Base-by-base conservation (phyloP, 345 rosid genomes). In the Salix udensis region DNA sequence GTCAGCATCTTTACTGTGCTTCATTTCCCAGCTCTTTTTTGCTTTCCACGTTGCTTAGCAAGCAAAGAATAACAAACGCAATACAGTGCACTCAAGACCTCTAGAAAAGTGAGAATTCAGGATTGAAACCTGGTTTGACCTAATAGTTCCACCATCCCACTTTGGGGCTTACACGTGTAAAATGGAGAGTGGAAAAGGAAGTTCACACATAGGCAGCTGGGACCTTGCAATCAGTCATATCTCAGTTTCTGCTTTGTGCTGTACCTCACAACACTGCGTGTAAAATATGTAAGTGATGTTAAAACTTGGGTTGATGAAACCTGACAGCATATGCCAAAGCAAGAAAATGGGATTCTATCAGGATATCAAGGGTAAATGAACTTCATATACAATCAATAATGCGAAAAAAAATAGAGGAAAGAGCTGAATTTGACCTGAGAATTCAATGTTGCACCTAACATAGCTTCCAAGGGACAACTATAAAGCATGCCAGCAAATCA, bases 391-490 rank as follows among this genome's bases (percentile, higher is more conserved):
- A 19, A 23, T 58, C 28, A 10, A 50, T 26, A 53, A 28, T n/a
- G 12, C 37, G 13, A 44, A 73, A 46, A 11, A 1, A 21, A 26
- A 52, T 50, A 15, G 52, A 28, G 34, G 3, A 34, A 55, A 65
- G 21, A 3, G 39, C 67, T 30, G 68, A 65, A 73, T 65, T 79
- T 80, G 78, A 80, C 62, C 65, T 69, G 48, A 72, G 74, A 83
- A 85, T 77, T 80, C 65, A 86, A 84, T 86, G 84, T 78, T 80
- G 67, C 80, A 86, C 92, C 90, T 84, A 89, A 80, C 88, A 73
- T 74, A 58, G 48, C 86, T 74, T 83, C 39, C 71, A 23, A 14
- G 36, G 46, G 79, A 84, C 82, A 82, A 74, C 73, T 70, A 26
- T 26, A 39, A 11, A 65, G 23, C 78, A 40, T 67, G 77, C 53